Percentiles rank a stretch among this genome's conserved stretches.
These are phyloP conservation scores for Fusarium chuoi DNA, from an alignment of 2,329 filamentous ascomycete species.

Conservation along the genomic window DNA sequence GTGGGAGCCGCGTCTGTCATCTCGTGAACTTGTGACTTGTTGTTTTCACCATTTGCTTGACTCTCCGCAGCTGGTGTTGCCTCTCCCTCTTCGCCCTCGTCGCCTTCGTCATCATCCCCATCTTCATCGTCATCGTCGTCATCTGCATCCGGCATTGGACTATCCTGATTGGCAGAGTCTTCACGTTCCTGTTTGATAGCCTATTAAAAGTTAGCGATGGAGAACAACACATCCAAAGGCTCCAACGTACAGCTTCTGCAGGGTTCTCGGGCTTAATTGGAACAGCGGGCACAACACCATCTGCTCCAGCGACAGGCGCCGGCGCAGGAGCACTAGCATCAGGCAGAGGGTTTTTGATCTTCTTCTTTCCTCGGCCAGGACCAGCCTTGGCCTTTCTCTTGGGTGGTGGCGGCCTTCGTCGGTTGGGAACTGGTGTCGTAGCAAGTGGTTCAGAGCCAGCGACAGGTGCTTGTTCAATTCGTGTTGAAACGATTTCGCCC, in stretches of 20 bases:
- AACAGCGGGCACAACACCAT: slow-evolving; percentile 51
- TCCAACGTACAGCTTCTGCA: slow-evolving; percentile 47
- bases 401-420: slow-evolving; percentile 76
- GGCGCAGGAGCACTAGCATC: slow-evolving; percentile 48
- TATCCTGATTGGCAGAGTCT: slow-evolving; percentile 58
- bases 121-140: slow-evolving; percentile 60
- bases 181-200: slow-evolving; percentile 57
- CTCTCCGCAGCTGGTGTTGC: slow-evolving; percentile 45
- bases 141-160: slow-evolving; percentile 64
- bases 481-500: slow-evolving; percentile 79
- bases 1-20: slow-evolving; percentile 51
- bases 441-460: slow-evolving; percentile 64
- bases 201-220: slow-evolving; percentile 44
- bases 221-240: neutral
- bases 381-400: slow-evolving; percentile 83
- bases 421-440: slow-evolving; percentile 53
- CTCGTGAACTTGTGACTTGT: slow-evolving; percentile 49
- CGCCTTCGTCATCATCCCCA: slow-evolving; percentile 59
- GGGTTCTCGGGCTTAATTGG: slow-evolving; percentile 52
- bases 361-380: slow-evolving; percentile 81
- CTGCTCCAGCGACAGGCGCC: slow-evolving; percentile 49
- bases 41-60: slow-evolving; percentile 45
- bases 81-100: slow-evolving; percentile 60
- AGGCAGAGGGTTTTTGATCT: slow-evolving; percentile 69
- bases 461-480: slow-evolving; percentile 58